Conservation (phyloP, 208 protist genomes). For the Trypanosoma melophagium region DNA sequence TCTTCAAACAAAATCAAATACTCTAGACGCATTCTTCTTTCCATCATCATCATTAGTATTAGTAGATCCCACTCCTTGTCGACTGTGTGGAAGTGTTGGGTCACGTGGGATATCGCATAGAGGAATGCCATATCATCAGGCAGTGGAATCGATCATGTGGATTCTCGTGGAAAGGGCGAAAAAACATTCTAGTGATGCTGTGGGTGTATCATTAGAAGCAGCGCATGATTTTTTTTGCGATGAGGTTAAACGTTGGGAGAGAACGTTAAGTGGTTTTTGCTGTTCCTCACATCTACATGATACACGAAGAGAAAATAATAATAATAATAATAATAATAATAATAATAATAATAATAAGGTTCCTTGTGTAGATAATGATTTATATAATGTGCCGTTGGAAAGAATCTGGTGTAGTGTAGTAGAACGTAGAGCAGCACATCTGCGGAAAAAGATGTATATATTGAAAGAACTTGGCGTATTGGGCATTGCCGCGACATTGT, state of each 20-base stretch:
- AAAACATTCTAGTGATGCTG: slow-evolving; percentile 9
- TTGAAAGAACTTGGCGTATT: slow-evolving; percentile 17
- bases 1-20: not conserved
- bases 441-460: slow-evolving; percentile 6
- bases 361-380: not conserved
- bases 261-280: not conserved
- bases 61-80: slow-evolving; percentile 10
- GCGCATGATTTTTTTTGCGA: slow-evolving; percentile 15
- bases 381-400: not conserved
- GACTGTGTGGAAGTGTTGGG: slow-evolving; percentile 21
- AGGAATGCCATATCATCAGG: slow-evolving; percentile 2
- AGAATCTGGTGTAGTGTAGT: slow-evolving; percentile 6
- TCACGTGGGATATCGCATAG: slow-evolving; percentile 1
- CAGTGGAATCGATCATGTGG: slow-evolving; percentile 25
- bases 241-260: slow-evolving; percentile 17
- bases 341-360: not conserved
- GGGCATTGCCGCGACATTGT: not conserved
- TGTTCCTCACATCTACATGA: no score
- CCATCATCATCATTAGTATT: no score
- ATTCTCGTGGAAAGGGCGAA: slow-evolving; percentile 15
- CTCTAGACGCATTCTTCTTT: slow-evolving; percentile 26
- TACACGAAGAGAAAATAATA: not conserved
- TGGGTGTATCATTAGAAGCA: slow-evolving; percentile 21
- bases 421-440: not conserved
- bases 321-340: not conserved